Conservation (phyloP, 1,139 yeast genomes). For the Saccharomycopsis phalli region DNA sequence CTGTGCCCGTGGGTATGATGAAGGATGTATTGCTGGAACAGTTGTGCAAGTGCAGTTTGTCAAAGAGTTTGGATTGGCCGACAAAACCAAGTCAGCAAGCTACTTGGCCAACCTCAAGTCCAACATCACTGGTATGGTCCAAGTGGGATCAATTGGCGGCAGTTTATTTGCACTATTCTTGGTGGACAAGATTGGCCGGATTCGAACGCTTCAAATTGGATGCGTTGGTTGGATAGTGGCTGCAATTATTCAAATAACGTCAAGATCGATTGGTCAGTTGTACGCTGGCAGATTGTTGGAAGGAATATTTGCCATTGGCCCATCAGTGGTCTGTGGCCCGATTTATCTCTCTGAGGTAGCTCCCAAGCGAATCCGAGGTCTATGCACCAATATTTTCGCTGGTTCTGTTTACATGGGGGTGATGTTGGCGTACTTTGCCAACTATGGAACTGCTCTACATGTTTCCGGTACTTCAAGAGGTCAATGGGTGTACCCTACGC, state of each 20-base stretch:
- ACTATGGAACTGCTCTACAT: slow-evolving; percentile 34
- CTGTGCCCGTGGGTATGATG: slow-evolving; percentile 54
- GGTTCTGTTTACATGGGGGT: slow-evolving; percentile 32
- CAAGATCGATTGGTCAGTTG: slow-evolving; percentile 37
- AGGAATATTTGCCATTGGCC: slow-evolving; percentile 45
- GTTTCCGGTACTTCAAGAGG: slow-evolving; percentile 24
- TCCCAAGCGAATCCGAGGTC: slow-evolving; percentile 45
- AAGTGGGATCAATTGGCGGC: slow-evolving; percentile 53
- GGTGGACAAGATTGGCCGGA: slow-evolving; percentile 48
- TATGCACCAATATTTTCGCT: slow-evolving; percentile 45
- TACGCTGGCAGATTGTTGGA: slow-evolving; percentile 48
- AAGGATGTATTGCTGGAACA: slow-evolving; percentile 44
- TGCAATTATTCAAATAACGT: slow-evolving; percentile 41
- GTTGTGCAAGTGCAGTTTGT: slow-evolving; percentile 39
- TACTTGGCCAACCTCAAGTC: slow-evolving; percentile 42
- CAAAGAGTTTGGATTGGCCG: slow-evolving; percentile 38
- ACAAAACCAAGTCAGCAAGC: slow-evolving; percentile 30
- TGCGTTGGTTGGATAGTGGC: slow-evolving; percentile 36
- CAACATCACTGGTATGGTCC: slow-evolving; percentile 55
- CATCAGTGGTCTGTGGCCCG: slow-evolving; percentile 50
- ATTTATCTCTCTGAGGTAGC: slow-evolving; percentile 45
- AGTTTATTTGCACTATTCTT: slow-evolving; percentile 41
- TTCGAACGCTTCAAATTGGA: slow-evolving; percentile 41
- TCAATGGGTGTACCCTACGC: slow-evolving; percentile 32
- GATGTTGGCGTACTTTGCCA: slow-evolving; percentile 43